Percentiles rank a stretch among this genome's conserved stretches.
Evolutionary conservation across 805 yeast genomes (phyloP).

Genomic region (Hanseniaspora vineae): DNA sequence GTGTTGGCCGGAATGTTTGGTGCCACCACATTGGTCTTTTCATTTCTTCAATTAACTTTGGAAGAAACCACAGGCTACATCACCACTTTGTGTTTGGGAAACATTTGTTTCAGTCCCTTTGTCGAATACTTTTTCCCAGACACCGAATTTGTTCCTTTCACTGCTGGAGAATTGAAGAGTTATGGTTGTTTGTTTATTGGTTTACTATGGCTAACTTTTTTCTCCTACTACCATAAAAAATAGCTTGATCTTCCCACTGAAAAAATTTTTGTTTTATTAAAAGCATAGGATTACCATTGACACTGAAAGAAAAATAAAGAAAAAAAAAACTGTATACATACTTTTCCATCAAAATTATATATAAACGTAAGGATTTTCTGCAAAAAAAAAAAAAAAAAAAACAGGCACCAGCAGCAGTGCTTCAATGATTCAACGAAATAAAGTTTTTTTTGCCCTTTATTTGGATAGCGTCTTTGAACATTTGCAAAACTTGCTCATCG

Average conservation of each 20-base stretch:
- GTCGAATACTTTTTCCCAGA: constrained; percentile 21
- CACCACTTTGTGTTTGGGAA: constrained; percentile 18
- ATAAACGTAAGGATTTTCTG: background rate
- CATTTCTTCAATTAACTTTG: constrained; percentile 15
- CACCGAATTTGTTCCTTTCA: constrained; percentile 13
- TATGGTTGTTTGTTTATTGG: constrained; percentile 16
- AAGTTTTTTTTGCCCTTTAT: constrained; percentile 23
- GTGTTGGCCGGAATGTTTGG: constrained; percentile 12
- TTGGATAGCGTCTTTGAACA: constrained; percentile 32
- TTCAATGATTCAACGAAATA: constrained; percentile 19
- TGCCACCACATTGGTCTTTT: constrained; percentile 14
- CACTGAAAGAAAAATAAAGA: background rate
- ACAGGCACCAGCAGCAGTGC: too few species aligned
- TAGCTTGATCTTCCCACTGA: too few species aligned
- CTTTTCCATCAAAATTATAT: background rate
- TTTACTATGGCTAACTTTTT: constrained; percentile 11
- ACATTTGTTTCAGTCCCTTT: constrained; percentile 18
- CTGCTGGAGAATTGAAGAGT: constrained; percentile 22
- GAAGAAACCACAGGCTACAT: constrained; percentile 16
- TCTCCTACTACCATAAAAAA: constrained; percentile 6
- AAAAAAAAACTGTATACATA: background rate
- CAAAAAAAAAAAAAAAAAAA: too few species aligned
- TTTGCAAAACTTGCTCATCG: constrained; percentile 30
- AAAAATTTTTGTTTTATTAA: too few species aligned
- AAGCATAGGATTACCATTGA: background rate